These are phyloP conservation scores for Daldinia grandis DNA, from an alignment of 495 filamentous ascomycete species.

Conservation along the genomic window DNA sequence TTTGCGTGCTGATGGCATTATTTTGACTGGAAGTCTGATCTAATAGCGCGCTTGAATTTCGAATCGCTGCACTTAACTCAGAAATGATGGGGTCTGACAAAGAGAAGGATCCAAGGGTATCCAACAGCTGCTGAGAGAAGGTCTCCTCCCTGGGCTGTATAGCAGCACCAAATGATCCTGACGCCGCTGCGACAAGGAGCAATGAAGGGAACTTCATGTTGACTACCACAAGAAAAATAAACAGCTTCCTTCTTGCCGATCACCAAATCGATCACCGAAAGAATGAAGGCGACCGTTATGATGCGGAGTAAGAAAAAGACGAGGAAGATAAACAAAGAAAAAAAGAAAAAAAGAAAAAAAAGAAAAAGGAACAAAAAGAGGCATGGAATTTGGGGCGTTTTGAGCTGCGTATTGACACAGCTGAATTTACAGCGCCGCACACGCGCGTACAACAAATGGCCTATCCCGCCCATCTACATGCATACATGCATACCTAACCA, in stretches of 20 bases:
- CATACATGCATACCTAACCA: too few species aligned
- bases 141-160: not conserved
- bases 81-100: not conserved
- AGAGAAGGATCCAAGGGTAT: not conserved
- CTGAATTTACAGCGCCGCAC: not conserved
- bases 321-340: not conserved
- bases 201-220: not conserved
- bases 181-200: not conserved
- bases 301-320: not conserved
- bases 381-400: not conserved
- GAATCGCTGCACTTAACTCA: not conserved
- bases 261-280: not conserved
- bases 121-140: not conserved
- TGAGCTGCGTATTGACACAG: not conserved
- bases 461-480: not conserved
- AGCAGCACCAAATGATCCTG: not conserved
- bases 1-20: not conserved
- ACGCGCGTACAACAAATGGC: not conserved
- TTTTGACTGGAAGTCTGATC: not conserved
- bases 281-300: not conserved
- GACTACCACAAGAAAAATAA: not conserved
- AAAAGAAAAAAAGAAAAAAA: not conserved
- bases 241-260: not conserved
- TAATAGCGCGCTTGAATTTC: not conserved
- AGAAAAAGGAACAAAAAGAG: not conserved